Evolutionary conservation across 116 monocot genomes (phyloP), one percentile per base, ranked within the genome.

Genomic region (Dioscorea cayenensis): DNA sequence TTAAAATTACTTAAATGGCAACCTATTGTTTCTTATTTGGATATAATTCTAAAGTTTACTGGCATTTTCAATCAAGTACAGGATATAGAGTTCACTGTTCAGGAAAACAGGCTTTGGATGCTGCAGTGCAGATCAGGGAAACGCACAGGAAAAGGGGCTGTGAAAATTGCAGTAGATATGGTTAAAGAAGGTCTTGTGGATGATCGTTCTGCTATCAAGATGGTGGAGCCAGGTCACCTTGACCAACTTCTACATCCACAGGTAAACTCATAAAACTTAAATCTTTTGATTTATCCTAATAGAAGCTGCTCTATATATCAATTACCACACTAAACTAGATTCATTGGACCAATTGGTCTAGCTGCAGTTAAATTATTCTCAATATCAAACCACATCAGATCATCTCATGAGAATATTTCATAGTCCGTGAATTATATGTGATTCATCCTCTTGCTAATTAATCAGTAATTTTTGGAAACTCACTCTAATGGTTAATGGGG

Each of bases 171-270:
- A 2, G 96, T 93, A 6, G 93, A 97, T 76, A 84, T 97, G 86
- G 93, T 92, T 27, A 84, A 78, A 8, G 96, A 96, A 84, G 96
- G 90, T 27, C 80, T 93, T 72, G 69, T 92, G 65, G 90, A 96
- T 55, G 83, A 70, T 65, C 70, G 51, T 60, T 51, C 81, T 64
- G 85, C 90, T 10, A 86, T 96, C 60, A 92, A 90, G 83, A 96
- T 90, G 93, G 96, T 96, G 7, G 96, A 97, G 50, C 90, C 93
- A 73, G 90, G 88, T 25, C 96, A 97, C 81, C 68, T 97, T 27
- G 93, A 90, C 61, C 96, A 97, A 79, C 87, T 97, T 80, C 93
- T 92, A 52, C 96, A 97, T 83, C 96, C 93, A 64, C 93, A 96
- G 86, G 96, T 91, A 84, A 55, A 4, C 5, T 18, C 16, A 55